Conservation (phyloP, 208 protist species). For the Balamuthia mandrillaris region DNA sequence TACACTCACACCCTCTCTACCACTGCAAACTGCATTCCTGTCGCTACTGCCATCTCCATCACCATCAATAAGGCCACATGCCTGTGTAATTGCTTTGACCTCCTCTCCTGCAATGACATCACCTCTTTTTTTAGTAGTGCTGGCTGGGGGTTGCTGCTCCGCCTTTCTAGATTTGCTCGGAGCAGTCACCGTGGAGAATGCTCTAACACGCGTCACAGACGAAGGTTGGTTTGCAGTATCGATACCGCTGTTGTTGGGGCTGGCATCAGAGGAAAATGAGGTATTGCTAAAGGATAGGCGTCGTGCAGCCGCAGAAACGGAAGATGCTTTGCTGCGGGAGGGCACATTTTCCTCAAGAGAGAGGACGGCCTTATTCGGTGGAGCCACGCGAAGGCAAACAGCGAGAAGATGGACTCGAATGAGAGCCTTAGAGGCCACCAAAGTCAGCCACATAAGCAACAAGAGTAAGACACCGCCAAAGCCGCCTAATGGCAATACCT, state of each 20-base stretch:
- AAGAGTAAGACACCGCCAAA: background rate
- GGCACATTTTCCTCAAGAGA: background rate
- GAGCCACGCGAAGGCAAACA: background rate
- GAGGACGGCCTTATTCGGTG: background rate
- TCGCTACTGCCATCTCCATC: background rate
- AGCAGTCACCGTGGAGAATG: background rate
- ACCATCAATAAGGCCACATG: background rate
- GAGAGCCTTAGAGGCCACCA: constrained; percentile 9
- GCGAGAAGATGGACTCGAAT: constrained; percentile 10
- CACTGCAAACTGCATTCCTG: too few species aligned
- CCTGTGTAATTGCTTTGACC: too few species aligned
- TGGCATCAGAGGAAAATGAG: background rate
- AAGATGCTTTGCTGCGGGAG: background rate
- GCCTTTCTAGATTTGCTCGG: too few species aligned
- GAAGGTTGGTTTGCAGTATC: background rate
- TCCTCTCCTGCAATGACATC: too few species aligned
- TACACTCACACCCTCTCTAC: too few species aligned
- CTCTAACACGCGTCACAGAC: background rate
- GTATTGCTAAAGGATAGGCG: background rate
- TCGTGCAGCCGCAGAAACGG: background rate
- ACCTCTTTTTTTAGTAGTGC: too few species aligned
- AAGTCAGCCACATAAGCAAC: background rate
- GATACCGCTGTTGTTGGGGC: background rate
- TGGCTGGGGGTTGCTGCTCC: too few species aligned
- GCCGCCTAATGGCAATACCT: constrained; percentile 4